These are phyloP conservation scores for Cicer chorassanicum DNA, from an alignment of 306 rosid species.

Conservation along the genomic window DNA sequence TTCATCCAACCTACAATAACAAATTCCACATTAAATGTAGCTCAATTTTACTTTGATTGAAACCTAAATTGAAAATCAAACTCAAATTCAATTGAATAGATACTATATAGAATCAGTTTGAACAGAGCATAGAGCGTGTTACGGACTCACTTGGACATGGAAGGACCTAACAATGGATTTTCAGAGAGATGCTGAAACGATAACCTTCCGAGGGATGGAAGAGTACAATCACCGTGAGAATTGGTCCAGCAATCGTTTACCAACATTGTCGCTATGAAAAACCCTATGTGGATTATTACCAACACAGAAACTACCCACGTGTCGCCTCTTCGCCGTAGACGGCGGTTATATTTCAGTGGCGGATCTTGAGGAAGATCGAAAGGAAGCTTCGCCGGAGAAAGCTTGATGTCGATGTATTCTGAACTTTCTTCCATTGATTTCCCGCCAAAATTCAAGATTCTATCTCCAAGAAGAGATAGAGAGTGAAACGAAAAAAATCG, in stretches of 20 bases:
- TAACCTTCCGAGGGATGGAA: slow-evolving; percentile 67
- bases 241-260: slow-evolving; percentile 81
- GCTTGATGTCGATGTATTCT: slow-evolving; percentile 58
- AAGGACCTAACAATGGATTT: slow-evolving; percentile 91
- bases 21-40: not conserved
- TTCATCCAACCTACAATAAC: slow-evolving; percentile 70
- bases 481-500: not conserved
- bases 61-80: slow-evolving; percentile 23
- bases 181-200: slow-evolving; percentile 88
- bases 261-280: slow-evolving; percentile 75
- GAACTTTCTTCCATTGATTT: slow-evolving; percentile 51
- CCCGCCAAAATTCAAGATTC: slow-evolving; percentile 34
- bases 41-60: not conserved
- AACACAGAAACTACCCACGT: slow-evolving; percentile 87
- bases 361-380: slow-evolving; percentile 50
- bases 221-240: slow-evolving; percentile 71
- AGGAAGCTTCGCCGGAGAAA: slow-evolving; percentile 32
- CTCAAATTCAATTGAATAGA: not conserved
- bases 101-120: not conserved
- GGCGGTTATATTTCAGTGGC: slow-evolving; percentile 45
- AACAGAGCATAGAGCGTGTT: not conserved
- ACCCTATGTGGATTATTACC: slow-evolving; percentile 70
- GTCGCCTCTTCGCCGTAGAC: slow-evolving; percentile 62
- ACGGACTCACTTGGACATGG: slow-evolving; percentile 75
- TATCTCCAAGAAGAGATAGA: slow-evolving; percentile 18